Evolutionary conservation across 1,284 basidiomycete species (phyloP).

Genomic region (Rhizoctonia solani): DNA sequence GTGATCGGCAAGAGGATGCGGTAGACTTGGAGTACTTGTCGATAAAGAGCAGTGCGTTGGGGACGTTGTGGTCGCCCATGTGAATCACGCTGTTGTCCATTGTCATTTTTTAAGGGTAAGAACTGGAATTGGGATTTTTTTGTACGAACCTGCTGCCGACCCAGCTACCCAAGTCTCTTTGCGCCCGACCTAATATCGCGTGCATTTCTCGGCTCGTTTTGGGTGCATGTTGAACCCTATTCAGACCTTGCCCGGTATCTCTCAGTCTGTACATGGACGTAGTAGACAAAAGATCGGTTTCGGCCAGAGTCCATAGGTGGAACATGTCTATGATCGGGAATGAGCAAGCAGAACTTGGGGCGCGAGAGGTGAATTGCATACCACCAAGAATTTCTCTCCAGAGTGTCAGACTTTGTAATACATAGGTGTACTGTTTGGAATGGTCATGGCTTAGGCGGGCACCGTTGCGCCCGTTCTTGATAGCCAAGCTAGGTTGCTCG

Average conservation of each 20-base stretch:
- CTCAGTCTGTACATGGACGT: slow-evolving; percentile 71
- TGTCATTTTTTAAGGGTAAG: slow-evolving; percentile 49
- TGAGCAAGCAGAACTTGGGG: background rate
- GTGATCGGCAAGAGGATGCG: slow-evolving; percentile 81
- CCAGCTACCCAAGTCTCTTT: slow-evolving; percentile 76
- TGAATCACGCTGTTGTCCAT: slow-evolving; percentile 36
- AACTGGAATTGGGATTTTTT: slow-evolving; percentile 52
- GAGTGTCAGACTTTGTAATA: slow-evolving; percentile 77
- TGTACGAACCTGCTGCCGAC: slow-evolving; percentile 62
- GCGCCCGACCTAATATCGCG: slow-evolving; percentile 74
- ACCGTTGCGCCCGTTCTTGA: slow-evolving; percentile 73
- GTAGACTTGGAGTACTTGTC: slow-evolving; percentile 88
- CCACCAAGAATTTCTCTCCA: slow-evolving; percentile 83
- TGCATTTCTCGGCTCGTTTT: slow-evolving; percentile 86
- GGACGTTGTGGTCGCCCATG: slow-evolving; percentile 74
- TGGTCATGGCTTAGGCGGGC: slow-evolving; percentile 81
- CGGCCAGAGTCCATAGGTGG: slow-evolving; percentile 76
- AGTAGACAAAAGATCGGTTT: slow-evolving; percentile 76
- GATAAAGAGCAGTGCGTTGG: slow-evolving; percentile 80
- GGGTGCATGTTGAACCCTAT: slow-evolving; percentile 78
- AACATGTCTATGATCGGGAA: slow-evolving; percentile 66
- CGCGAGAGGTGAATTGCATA: slow-evolving; percentile 42
- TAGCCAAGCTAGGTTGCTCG: slow-evolving; percentile 49
- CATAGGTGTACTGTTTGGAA: slow-evolving; percentile 77
- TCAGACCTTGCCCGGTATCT: slow-evolving; percentile 81